Evolutionary conservation across 495 filamentous ascomycete genomes (phyloP).

Genomic region (Podospora didyma): DNA sequence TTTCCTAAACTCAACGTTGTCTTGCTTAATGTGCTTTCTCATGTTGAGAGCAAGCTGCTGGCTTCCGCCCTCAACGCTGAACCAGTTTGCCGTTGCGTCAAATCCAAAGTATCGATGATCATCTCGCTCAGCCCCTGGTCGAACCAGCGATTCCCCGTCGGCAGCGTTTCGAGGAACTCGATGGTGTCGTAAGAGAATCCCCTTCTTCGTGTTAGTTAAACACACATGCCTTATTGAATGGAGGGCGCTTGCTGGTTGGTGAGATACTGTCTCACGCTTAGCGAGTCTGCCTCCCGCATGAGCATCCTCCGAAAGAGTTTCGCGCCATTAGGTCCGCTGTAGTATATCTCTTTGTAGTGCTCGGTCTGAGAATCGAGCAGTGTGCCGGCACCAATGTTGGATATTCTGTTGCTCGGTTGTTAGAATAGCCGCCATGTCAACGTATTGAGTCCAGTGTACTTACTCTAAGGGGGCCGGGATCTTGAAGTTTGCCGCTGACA

Average conservation of each 20-base stretch:
- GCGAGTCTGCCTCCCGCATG: not conserved
- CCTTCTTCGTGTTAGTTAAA: not conserved
- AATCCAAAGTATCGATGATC: constrained; percentile 33
- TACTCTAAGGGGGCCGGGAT: not conserved
- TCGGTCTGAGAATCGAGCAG: not conserved
- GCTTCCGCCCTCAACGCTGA: constrained; percentile 19
- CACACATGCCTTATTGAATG: not conserved
- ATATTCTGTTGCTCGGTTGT: not conserved
- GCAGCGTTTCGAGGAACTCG: not conserved
- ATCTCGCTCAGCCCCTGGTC: constrained; percentile 34
- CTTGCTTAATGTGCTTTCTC: not conserved
- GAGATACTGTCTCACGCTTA: not conserved
- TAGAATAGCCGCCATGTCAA: too few species aligned
- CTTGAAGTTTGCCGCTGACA: not conserved
- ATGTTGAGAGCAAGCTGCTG: constrained; percentile 15
- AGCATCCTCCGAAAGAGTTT: not conserved
- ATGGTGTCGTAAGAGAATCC: not conserved
- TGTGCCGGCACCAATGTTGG: not conserved
- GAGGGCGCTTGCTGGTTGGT: not conserved
- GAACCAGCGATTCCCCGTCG: constrained; percentile 6
- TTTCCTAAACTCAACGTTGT: constrained; percentile 19
- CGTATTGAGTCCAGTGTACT: too few species aligned
- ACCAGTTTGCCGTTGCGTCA: constrained; percentile 13
- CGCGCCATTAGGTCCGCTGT: not conserved
- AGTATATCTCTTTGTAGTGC: not conserved